phyloP scores from a whole-genome alignment of 495 filamentous ascomycete genomes.

The Hyaloscypha finlandica region DNA sequence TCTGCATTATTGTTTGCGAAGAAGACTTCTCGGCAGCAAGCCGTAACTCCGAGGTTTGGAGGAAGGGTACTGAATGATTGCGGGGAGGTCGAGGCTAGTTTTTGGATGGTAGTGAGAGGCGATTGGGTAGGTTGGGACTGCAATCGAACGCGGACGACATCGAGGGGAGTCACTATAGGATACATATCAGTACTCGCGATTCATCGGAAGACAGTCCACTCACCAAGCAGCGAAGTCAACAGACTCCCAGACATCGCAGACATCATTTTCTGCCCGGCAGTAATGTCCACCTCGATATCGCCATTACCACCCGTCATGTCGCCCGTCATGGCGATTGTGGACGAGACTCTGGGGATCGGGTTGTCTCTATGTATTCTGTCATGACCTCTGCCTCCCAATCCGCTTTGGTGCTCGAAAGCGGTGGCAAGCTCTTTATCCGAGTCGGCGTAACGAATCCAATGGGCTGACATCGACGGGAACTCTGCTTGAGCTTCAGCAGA shows the following conservation, averaged over 20 bases:
- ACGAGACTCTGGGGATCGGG: slow-evolving; percentile 22
- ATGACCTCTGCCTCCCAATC: slow-evolving; percentile 38
- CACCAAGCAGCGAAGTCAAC: slow-evolving; percentile 87
- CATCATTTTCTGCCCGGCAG: slow-evolving; percentile 85
- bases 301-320: slow-evolving; percentile 30
- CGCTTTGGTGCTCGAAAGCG: slow-evolving; percentile 23
- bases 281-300: slow-evolving; percentile 58
- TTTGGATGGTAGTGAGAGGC: slow-evolving; percentile 25
- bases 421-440: slow-evolving; percentile 31
- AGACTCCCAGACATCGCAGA: slow-evolving; percentile 90
- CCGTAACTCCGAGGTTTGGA: slow-evolving; percentile 81
- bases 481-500: background rate
- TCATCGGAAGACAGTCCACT: slow-evolving; percentile 28
- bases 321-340: slow-evolving; percentile 30
- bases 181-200: slow-evolving; percentile 26
- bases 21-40: slow-evolving; percentile 96
- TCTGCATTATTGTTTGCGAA: slow-evolving; percentile 87
- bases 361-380: slow-evolving; percentile 39
- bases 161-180: slow-evolving; percentile 81
- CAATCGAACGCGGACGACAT: slow-evolving; percentile 92
- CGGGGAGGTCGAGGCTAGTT: slow-evolving; percentile 33
- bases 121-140: slow-evolving; percentile 69
- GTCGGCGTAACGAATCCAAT: slow-evolving; percentile 18
- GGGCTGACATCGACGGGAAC: slow-evolving; percentile 16
- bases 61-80: slow-evolving; percentile 35